Base-by-base conservation (phyloP, 2,329 filamentous ascomycete genomes). In the Claviceps purpurea region DNA sequence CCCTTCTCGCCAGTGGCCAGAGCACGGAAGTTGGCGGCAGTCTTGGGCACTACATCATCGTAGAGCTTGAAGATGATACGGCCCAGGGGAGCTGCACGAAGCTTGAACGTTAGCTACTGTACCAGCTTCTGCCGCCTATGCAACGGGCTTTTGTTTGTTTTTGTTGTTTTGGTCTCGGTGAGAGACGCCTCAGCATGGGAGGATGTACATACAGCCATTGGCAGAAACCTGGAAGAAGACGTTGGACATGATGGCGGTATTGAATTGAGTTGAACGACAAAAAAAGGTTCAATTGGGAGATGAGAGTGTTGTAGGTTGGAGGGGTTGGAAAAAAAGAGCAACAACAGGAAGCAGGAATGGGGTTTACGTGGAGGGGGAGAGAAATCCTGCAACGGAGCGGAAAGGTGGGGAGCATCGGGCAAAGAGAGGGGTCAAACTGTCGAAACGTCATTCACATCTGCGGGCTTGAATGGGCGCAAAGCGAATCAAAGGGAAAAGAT, bases 61-160 rank as follows among this genome's bases (percentile, higher is more conserved):
- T 76, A 95, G 69, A 97, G 88, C 64, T 84, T 82, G 78, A 95
- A 94, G 76, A 81, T 85, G 78, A 97, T 87, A 68, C 85, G 85
- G 65, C 86, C 89, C 39, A 56, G 52, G 30, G 52, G 44, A 49
- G 37, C 47, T 49, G 24, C 46, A n/a, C 10, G 34, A 37, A 14
- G 13, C 34, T n/a, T 47, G 3, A 13, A 24, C 10, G 45, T 55
- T 56, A 44, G 30, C 43, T 16, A 14, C 5, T 24, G 13, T 16
- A 2, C 41, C 30, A 34, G 30, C n/a, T 47, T n/a, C 5, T 22
- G 13, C 10, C 10, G 11, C 30, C 6, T 45, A n/a, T 44, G n/a
- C 45, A 37, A 37, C 14, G 13, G 30, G 16, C 30, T 37, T 14
- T 14, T 7, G 10, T 20, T 20, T 20, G 14, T 26, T 34, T 43